Percentiles rank a stretch among this genome's conserved stretches.
Evolutionary conservation across 352 stramenopile species (phyloP).

Genomic region (Pythium utonaiense): DNA sequence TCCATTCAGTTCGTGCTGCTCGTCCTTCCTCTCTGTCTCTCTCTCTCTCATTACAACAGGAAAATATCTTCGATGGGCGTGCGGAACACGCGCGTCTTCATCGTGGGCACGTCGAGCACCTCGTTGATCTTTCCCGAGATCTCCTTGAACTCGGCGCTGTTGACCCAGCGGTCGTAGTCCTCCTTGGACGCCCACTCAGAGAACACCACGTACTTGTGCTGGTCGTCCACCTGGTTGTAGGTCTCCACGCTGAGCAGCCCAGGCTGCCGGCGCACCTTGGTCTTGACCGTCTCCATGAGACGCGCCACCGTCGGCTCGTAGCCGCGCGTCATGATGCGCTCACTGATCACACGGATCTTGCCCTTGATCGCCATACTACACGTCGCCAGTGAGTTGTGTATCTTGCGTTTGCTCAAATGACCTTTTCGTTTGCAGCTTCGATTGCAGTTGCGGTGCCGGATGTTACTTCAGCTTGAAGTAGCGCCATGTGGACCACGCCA

Average conservation of each 20-base stretch:
- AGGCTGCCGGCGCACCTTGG: conserved; percentile 69
- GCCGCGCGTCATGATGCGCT: conserved; percentile 86
- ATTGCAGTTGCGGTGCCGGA: conserved; percentile 16
- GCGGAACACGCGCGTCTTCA: conserved; percentile 81
- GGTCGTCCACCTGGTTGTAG: conserved; percentile 67
- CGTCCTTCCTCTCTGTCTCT: not conserved
- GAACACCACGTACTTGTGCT: conserved; percentile 88
- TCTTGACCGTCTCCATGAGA: conserved; percentile 87
- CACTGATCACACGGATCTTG: conserved; percentile 59
- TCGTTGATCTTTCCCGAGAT: conserved; percentile 83
- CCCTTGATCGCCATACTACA: conserved; percentile 16
- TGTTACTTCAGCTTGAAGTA: conserved; percentile 26
- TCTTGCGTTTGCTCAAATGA: conserved; percentile 6
- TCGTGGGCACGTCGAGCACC: conserved; percentile 74
- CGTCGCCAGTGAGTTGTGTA: not conserved
- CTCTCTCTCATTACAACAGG: conserved; percentile 42
- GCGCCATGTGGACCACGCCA: conserved; percentile 14
- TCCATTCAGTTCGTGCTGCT: not conserved
- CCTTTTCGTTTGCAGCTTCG: conserved; percentile 17
- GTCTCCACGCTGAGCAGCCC: conserved; percentile 77
- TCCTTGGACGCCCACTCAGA: conserved; percentile 84
- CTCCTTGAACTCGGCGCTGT: conserved; percentile 73
- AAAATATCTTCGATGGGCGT: conserved; percentile 81
- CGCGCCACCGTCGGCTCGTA: conserved; percentile 79
- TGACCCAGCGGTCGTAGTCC: conserved; percentile 77